phyloP scores from a whole-genome alignment of 176 grass and related monocot genomes.

The Poa pratensis region DNA sequence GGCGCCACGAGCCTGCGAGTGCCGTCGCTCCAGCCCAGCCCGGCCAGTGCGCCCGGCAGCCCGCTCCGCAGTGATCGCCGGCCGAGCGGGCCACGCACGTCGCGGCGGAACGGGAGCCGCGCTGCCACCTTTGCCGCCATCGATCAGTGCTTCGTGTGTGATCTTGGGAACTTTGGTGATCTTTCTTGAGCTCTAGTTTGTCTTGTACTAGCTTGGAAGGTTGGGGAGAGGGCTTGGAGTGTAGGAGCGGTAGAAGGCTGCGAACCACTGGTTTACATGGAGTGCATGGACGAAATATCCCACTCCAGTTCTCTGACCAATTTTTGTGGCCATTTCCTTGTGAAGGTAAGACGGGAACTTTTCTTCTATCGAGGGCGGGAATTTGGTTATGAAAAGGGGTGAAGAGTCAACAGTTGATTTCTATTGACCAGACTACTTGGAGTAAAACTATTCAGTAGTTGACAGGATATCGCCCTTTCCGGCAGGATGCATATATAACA shows the following conservation, averaged over 20 bases:
- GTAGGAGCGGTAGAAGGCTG: constrained; percentile 38
- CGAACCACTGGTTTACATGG: constrained; percentile 53
- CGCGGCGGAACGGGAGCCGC: constrained; percentile 52
- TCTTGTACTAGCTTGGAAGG: constrained; percentile 19
- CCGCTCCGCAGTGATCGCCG: neutral
- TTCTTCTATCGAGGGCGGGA: neutral
- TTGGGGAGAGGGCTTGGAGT: constrained; percentile 27
- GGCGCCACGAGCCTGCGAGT: constrained; percentile 25
- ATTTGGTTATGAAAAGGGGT: neutral
- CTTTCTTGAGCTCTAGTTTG: constrained; percentile 18
- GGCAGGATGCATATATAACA: no score
- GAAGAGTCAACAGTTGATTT: neutral
- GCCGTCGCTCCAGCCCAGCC: constrained; percentile 36
- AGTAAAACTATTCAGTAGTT: no score
- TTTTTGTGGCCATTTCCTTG: constrained; percentile 4
- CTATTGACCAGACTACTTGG: neutral
- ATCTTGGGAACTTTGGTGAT: constrained; percentile 37
- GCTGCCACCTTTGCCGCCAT: constrained; percentile 61
- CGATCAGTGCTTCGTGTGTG: constrained; percentile 10
- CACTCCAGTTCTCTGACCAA: neutral
- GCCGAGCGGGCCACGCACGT: constrained; percentile 33
- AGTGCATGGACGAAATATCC: constrained; percentile 49
- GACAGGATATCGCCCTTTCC: no score
- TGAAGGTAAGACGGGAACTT: neutral
- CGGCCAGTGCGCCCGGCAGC: constrained; percentile 19